phyloP scores from a whole-genome alignment of 2,329 filamentous ascomycete genomes.

The Tolypocladium inflatum region DNA sequence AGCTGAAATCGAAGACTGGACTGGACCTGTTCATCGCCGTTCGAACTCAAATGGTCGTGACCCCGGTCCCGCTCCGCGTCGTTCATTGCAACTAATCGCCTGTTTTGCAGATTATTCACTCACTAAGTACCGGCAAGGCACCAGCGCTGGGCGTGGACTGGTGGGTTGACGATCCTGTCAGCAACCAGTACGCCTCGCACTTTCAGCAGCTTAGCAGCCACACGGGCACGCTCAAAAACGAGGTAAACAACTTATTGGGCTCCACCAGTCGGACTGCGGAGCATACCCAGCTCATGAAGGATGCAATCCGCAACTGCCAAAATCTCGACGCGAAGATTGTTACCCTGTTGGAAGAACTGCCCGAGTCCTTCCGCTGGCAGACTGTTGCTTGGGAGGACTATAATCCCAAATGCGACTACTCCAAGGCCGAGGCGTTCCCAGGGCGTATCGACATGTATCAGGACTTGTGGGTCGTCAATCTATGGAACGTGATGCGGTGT shows the following conservation, averaged over 20 bases:
- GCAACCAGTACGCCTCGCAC: conserved; percentile 33
- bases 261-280: conserved; percentile 34
- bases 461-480: conserved; percentile 47
- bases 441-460: conserved; percentile 50
- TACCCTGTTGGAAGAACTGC: conserved; percentile 38
- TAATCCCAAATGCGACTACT: conserved; percentile 39
- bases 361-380: conserved; percentile 36
- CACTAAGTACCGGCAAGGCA: conserved; percentile 39
- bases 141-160: conserved; percentile 45
- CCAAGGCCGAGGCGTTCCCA: conserved; percentile 44
- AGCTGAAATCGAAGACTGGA: conserved; percentile 41
- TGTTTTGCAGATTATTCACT: conserved; percentile 39
- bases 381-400: conserved; percentile 48
- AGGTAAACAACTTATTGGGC: conserved; percentile 40
- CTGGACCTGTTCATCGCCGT: conserved; percentile 48
- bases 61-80: not conserved
- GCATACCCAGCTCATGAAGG: conserved; percentile 38
- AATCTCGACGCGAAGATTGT: conserved; percentile 40
- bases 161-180: conserved; percentile 44
- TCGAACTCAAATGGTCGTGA: conserved; percentile 45
- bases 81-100: not conserved
- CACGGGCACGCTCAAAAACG: conserved; percentile 42
- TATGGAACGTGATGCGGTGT: conserved; percentile 45
- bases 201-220: conserved; percentile 42
- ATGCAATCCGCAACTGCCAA: conserved; percentile 41